phyloP scores from a whole-genome alignment of 257 asterid species.

The Prunella vulgaris region DNA sequence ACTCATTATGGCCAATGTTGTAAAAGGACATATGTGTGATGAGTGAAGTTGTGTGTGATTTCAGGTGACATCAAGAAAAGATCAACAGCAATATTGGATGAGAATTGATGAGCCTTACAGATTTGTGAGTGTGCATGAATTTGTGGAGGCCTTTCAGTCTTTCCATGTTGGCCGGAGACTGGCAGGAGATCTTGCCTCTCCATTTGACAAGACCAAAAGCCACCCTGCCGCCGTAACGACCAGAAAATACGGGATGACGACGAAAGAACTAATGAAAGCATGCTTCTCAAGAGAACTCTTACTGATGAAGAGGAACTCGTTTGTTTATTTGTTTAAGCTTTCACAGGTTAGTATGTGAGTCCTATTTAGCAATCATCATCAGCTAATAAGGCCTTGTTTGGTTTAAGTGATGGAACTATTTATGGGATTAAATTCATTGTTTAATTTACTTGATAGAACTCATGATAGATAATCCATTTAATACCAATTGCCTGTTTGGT shows the following conservation, averaged over 20 bases:
- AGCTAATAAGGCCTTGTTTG: neutral
- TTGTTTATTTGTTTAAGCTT: slow-evolving; percentile 31
- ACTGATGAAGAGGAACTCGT: slow-evolving; percentile 50
- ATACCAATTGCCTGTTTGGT: too few species aligned
- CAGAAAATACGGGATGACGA: slow-evolving; percentile 28
- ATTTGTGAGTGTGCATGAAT: slow-evolving; percentile 31
- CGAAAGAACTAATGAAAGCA: slow-evolving; percentile 31
- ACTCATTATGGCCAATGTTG: neutral
- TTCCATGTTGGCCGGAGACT: slow-evolving; percentile 18
- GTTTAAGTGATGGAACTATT: too few species aligned
- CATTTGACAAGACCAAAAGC: slow-evolving; percentile 37
- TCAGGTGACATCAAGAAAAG: slow-evolving; percentile 40
- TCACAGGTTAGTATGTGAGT: slow-evolving; percentile 19
- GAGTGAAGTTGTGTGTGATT: neutral
- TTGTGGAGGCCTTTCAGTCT: slow-evolving; percentile 32
- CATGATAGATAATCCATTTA: too few species aligned
- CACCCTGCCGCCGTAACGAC: slow-evolving; percentile 49
- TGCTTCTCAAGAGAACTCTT: slow-evolving; percentile 33
- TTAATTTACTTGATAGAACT: too few species aligned
- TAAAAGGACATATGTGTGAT: neutral
- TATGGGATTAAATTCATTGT: too few species aligned
- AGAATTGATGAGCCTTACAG: slow-evolving; percentile 29
- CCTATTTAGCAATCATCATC: neutral
- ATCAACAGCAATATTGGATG: slow-evolving; percentile 46
- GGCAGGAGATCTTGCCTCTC: slow-evolving; percentile 30